Percentiles rank a stretch among this genome's conserved stretches.
Evolutionary conservation across 1,139 yeast genomes (phyloP).

Genomic region (Yamadazyma membranifaciens): DNA sequence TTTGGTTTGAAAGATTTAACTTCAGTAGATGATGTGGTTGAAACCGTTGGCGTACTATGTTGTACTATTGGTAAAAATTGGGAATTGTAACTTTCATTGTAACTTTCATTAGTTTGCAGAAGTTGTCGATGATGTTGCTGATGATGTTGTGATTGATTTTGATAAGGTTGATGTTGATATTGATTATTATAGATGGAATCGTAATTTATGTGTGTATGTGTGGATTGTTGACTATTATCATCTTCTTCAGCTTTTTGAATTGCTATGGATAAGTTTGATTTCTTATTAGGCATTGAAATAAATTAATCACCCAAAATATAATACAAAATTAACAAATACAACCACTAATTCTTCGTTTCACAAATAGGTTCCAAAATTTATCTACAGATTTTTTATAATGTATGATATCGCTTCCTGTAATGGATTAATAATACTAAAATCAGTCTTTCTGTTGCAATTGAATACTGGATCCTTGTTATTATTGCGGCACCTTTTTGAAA

Average conservation of each 20-base stretch:
- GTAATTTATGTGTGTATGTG: not conserved
- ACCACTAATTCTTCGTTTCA: too few relatives aligned
- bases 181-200: not conserved
- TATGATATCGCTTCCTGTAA: not conserved
- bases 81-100: constrained; percentile 9
- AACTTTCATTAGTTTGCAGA: constrained; percentile 9
- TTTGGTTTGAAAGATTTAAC: constrained; percentile 34
- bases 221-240: constrained; percentile 7
- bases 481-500: too few relatives aligned
- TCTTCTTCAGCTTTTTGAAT: constrained; percentile 42
- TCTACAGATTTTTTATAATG: not conserved
- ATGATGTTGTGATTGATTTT: not conserved
- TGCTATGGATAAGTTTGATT: constrained; percentile 45
- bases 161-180: constrained; percentile 7
- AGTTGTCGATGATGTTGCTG: constrained; percentile 10
- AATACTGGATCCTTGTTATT: too few relatives aligned
- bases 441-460: too few relatives aligned
- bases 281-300: constrained; percentile 4
- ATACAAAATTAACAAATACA: not conserved
- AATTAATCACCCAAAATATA: too few relatives aligned
- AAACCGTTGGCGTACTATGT: constrained; percentile 28
- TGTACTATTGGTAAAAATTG: constrained; percentile 24
- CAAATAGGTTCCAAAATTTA: too few relatives aligned
- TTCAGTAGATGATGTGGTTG: constrained; percentile 23
- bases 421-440: not conserved